A percentile compares a stretch with the other conserved stretches of the same genome.
These are phyloP conservation scores for Helianthus tuberosus DNA, from an alignment of 129 eudicot genomes.

Conservation along the genomic window DNA sequence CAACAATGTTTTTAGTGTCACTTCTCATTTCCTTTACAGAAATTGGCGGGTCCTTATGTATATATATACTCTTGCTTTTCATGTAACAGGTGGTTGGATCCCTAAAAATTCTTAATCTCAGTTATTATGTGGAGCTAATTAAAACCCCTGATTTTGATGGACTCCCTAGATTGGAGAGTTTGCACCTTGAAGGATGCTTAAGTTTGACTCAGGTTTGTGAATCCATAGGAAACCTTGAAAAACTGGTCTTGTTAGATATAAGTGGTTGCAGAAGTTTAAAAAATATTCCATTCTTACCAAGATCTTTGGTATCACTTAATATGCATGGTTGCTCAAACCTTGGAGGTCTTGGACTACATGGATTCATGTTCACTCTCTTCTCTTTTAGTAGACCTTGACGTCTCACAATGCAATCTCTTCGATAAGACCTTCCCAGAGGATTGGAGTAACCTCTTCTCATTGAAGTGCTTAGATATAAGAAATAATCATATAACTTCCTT, in stretches of 20 bases:
- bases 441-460: neutral
- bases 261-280: slow-evolving; percentile 4
- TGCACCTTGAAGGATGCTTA: neutral
- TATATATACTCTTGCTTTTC: neutral
- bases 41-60: too few relatives aligned
- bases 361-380: neutral
- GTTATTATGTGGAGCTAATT: neutral
- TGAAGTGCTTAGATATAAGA: neutral
- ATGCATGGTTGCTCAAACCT: slow-evolving; percentile 12
- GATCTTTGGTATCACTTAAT: neutral
- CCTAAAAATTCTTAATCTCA: neutral
- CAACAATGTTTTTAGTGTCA: too few relatives aligned
- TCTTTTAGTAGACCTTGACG: neutral
- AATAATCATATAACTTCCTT: neutral
- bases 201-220: neutral
- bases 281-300: neutral
- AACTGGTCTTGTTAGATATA: neutral
- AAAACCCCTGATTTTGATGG: slow-evolving; percentile 15
- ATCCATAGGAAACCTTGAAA: neutral
- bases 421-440: slow-evolving; percentile 10
- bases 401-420: neutral
- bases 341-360: neutral
- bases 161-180: neutral
- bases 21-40: too few relatives aligned
- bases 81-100: neutral